These are phyloP conservation scores for Thermochaetoides thermophila DNA, from an alignment of 495 filamentous ascomycete genomes.

Conservation along the genomic window DNA sequence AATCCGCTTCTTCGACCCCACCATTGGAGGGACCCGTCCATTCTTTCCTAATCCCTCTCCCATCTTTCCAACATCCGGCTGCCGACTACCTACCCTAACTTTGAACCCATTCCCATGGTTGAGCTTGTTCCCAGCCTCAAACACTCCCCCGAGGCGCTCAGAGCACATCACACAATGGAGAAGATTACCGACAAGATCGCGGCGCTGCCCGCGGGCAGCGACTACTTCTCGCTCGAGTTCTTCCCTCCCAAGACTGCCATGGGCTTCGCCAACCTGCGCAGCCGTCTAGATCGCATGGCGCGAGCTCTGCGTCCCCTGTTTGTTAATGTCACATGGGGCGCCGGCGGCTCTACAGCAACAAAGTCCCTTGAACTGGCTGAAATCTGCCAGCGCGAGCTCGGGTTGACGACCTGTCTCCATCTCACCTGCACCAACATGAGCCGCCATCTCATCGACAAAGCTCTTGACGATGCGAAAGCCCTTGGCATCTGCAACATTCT, in stretches of 20 bases:
- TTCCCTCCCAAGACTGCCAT: conserved; percentile 94
- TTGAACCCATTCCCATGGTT: conserved; percentile 6
- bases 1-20: too few relatives aligned
- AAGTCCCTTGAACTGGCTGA: conserved; percentile 91
- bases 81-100: too few relatives aligned
- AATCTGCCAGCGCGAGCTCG: conserved; percentile 81
- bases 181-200: conserved; percentile 96
- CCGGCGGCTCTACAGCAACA: conserved; percentile 76
- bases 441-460: conserved; percentile 67
- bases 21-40: background rate
- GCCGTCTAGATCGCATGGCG: conserved; percentile 89
- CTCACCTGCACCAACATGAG: conserved; percentile 98
- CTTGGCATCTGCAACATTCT: conserved; percentile 89
- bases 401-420: conserved; percentile 88
- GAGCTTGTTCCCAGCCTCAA: conserved; percentile 10
- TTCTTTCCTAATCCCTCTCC: background rate
- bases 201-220: conserved; percentile 62
- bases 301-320: conserved; percentile 80
- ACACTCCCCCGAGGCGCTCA: conserved; percentile 8
- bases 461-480: conserved; percentile 82
- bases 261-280: conserved; percentile 85
- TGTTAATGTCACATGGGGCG: conserved; percentile 96
- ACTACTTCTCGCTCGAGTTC: conserved; percentile 96
- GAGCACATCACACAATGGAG: conserved; percentile 44
- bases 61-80: background rate